Evolutionary conservation across 208 protist genomes (phyloP), one percentile per base, ranked within the genome.

Genomic region (Acanthamoeba castellanii): DNA sequence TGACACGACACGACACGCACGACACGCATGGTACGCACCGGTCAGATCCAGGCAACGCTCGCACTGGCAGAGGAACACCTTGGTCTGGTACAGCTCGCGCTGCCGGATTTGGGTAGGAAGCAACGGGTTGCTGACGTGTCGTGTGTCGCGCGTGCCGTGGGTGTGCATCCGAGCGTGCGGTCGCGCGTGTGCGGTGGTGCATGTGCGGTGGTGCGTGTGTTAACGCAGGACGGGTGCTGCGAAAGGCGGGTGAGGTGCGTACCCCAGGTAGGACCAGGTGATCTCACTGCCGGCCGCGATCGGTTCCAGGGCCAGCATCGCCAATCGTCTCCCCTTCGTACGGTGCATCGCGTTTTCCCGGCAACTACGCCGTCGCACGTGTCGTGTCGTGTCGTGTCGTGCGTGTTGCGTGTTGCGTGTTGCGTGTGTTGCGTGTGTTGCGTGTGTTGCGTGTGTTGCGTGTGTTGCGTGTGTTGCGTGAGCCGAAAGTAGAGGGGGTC

Each of bases 181-280:
- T 57, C 52, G 52, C 7, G 11, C 7, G n/a, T n/a, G n/a, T n/a
- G n/a, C n/a, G n/a, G n/a, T n/a, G n/a, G n/a, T n/a, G n/a, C n/a
- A n/a, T n/a, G n/a, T n/a, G n/a, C n/a, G n/a, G n/a, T n/a, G n/a
- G n/a, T n/a, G n/a, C n/a, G n/a, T n/a, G n/a, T n/a, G n/a, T n/a
- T n/a, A n/a, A 81, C 30, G 50, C 27, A 34, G 34, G 42, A 61
- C 9, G 55, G 18, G 16, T 61, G 16, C 13, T 25, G 72, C 3
- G 7, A 20, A 81, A n/a, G n/a, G n/a, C n/a, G n/a, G n/a, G n/a
- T n/a, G n/a, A n/a, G n/a, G 50, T n/a, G 32, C 4, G 78, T 61
- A 87, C 78, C n/a, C 78, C 20, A 87, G 50, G 18, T 87, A 87
- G n/a, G 78, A 87, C 78, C 78, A 87, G 47, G 78, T 87, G 50